Conservation (phyloP, 2,329 filamentous ascomycete genomes). For the Talaromyces sp. region DNA sequence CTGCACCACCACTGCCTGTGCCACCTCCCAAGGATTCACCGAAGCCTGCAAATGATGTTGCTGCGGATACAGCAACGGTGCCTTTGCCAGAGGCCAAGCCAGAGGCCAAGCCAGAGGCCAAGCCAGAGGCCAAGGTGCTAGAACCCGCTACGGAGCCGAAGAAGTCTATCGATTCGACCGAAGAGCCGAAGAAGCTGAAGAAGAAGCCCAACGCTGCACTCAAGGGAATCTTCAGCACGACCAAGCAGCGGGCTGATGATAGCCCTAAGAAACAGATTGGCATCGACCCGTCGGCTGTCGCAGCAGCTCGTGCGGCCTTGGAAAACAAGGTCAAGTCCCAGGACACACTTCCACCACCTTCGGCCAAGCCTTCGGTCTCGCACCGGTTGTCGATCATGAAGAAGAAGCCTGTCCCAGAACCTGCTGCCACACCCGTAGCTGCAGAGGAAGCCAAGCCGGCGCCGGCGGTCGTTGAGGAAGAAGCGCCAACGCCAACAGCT, state of each 20-base stretch:
- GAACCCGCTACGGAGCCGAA: slow-evolving; percentile 31
- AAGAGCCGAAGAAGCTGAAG: slow-evolving; percentile 40
- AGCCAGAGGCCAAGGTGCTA: slow-evolving; percentile 14
- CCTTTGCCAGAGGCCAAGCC: slow-evolving; percentile 16
- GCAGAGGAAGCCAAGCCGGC: slow-evolving; percentile 8
- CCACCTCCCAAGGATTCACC: slow-evolving; percentile 15
- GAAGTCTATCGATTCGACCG: slow-evolving; percentile 24
- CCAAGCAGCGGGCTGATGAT: slow-evolving; percentile 32
- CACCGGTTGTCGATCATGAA: slow-evolving; percentile 25
- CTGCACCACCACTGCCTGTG: slow-evolving; percentile 15
- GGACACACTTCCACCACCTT: slow-evolving; percentile 13
- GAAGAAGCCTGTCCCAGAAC: slow-evolving; percentile 23
- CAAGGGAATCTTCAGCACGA: slow-evolving; percentile 39
- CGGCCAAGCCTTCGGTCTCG: slow-evolving; percentile 15
- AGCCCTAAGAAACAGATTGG: slow-evolving; percentile 28
- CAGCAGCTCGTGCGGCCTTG: slow-evolving; percentile 39
- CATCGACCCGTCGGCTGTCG: slow-evolving; percentile 32
- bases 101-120: slow-evolving; percentile 15
- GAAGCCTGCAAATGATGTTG: slow-evolving; percentile 12
- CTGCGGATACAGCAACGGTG: slow-evolving; percentile 14
- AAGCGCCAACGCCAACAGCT: slow-evolving; percentile 14
- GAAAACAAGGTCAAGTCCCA: slow-evolving; percentile 33
- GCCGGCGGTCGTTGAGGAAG: slow-evolving; percentile 4
- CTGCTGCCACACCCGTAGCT: slow-evolving; percentile 3
- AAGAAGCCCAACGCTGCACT: slow-evolving; percentile 32